Percentiles rank a stretch among this genome's conserved stretches.
Evolutionary conservation across 2,329 filamentous ascomycete species (phyloP).

Genomic region (Trichoderma guizhouense): DNA sequence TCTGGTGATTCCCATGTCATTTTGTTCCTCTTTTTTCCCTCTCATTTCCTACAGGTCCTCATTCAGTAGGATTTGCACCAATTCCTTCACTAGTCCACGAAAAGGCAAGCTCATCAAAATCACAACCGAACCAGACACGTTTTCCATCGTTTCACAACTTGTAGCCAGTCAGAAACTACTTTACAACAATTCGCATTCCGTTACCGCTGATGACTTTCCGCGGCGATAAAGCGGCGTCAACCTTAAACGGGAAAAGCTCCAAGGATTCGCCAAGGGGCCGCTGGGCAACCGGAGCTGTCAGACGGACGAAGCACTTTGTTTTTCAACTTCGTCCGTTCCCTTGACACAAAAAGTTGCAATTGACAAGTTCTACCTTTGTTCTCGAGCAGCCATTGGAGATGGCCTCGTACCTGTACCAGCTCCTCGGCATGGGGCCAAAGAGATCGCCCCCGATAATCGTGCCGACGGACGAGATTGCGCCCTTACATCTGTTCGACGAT

Average conservation of each 20-base stretch:
- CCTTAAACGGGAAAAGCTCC: neutral
- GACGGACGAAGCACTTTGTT: neutral
- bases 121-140: neutral
- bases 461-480: conserved; percentile 5
- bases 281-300: neutral
- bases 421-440: neutral
- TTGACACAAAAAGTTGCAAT: neutral
- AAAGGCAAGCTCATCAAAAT: neutral
- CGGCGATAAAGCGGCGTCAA: neutral
- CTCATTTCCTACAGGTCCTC: too few relatives aligned
- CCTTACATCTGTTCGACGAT: conserved; percentile 6
- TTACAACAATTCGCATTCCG: too few relatives aligned
- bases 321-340: neutral
- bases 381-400: neutral
- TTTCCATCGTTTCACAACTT: neutral
- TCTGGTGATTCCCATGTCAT: too few relatives aligned
- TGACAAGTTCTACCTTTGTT: neutral
- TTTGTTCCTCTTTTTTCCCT: too few relatives aligned
- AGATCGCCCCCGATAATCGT: neutral
- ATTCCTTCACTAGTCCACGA: neutral
- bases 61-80: too few relatives aligned
- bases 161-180: neutral
- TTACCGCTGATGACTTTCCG: neutral
- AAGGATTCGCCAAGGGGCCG: neutral
- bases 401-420: neutral